phyloP scores from a whole-genome alignment of 345 rosid species.

The Citrus mangshanensis region DNA sequence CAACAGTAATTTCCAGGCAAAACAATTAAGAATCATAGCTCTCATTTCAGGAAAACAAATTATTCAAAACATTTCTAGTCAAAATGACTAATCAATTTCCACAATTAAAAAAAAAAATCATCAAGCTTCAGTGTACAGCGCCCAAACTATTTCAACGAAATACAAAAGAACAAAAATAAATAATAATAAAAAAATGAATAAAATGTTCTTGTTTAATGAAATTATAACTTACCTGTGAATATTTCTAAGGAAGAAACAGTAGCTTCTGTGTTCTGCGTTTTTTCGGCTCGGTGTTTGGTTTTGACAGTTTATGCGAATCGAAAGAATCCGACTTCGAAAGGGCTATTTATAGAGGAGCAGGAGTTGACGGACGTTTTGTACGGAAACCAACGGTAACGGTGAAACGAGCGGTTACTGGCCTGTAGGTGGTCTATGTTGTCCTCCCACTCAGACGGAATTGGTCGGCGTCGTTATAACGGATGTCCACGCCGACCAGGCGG shows the following conservation, averaged over 20 bases:
- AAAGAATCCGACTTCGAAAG: neutral
- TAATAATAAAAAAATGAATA: neutral
- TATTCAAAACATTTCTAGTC: too few relatives aligned
- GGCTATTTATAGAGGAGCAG: conserved; percentile 5
- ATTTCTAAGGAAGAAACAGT: neutral
- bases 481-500: conserved; percentile 14
- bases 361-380: neutral
- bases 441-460: neutral
- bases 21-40: neutral
- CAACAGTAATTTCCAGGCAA: neutral
- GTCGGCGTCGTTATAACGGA: conserved; percentile 6
- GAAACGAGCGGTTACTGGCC: neutral
- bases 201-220: too few relatives aligned
- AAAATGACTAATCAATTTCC: neutral
- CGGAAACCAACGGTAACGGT: neutral
- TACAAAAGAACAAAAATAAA: neutral
- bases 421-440: neutral
- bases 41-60: neutral
- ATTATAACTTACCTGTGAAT: neutral
- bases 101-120: too few relatives aligned
- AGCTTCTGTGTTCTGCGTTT: neutral
- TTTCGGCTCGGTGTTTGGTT: neutral
- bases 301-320: neutral
- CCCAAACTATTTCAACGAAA: neutral
- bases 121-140: neutral